Conservation (phyloP, 129 eudicot species). For the Mikania micrantha region DNA sequence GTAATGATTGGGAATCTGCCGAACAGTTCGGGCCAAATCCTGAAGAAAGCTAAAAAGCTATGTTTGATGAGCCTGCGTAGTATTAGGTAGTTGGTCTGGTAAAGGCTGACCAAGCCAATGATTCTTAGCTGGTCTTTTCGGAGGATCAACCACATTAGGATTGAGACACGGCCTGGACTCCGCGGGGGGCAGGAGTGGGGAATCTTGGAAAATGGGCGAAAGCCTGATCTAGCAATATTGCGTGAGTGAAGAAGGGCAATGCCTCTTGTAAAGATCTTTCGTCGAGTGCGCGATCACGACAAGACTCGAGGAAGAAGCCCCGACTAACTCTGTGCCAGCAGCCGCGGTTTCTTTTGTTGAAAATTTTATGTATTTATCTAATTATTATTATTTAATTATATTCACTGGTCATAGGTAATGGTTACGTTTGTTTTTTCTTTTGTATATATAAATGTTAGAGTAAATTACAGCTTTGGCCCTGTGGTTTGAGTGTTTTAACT, state of each 20-base stretch:
- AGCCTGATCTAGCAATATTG: not conserved
- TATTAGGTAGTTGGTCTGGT: not conserved
- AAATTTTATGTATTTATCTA: no score
- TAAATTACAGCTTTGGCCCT: no score
- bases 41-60: not conserved
- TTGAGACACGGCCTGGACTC: no score
- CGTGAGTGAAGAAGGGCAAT: constrained; percentile 3
- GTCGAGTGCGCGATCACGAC: not conserved
- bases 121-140: not conserved
- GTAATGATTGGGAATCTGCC: no score
- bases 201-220: not conserved
- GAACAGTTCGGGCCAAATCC: no score
- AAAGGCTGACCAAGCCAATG: not conserved
- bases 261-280: constrained; percentile 3
- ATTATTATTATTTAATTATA: no score
- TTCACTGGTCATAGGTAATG: no score
- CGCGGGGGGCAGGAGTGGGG: not conserved
- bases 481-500: no score
- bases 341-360: no score
- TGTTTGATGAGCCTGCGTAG: not conserved
- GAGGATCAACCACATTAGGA: not conserved
- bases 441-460: no score
- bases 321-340: no score
- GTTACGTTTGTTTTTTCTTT: no score
- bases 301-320: constrained; percentile 2